Evolutionary conservation across 352 stramenopile species (phyloP).

Genomic region (Phytophthora capsici): DNA sequence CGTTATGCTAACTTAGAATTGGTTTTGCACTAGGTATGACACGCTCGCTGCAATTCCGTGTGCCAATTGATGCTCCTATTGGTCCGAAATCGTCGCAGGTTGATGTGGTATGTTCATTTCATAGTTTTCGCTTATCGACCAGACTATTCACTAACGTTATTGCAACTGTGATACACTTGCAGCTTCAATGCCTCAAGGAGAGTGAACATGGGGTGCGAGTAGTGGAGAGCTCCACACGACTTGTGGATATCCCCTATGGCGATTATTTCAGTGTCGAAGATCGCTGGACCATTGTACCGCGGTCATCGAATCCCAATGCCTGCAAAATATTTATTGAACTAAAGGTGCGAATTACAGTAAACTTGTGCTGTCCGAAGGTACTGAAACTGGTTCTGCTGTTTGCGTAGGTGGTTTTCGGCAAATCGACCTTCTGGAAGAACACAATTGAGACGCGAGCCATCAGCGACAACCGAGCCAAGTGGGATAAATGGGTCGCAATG

Average conservation of each 20-base stretch:
- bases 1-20: no score
- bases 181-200: constrained; percentile 74
- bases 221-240: constrained; percentile 78
- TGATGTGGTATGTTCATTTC: constrained; percentile 54
- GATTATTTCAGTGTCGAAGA: constrained; percentile 90
- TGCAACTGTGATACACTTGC: background rate
- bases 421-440: constrained; percentile 87
- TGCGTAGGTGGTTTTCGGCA: constrained; percentile 72
- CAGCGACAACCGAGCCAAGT: constrained; percentile 78
- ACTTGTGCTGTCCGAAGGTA: background rate
- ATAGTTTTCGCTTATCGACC: background rate
- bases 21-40: constrained; percentile 47
- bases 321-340: constrained; percentile 82
- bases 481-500: constrained; percentile 69
- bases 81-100: constrained; percentile 85
- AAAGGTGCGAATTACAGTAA: constrained; percentile 43
- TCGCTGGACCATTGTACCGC: constrained; percentile 75
- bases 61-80: constrained; percentile 82
- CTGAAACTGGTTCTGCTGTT: constrained; percentile 1
- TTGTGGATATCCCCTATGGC: constrained; percentile 87
- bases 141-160: constrained; percentile 10
- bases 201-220: constrained; percentile 47
- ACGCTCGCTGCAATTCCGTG: constrained; percentile 74
- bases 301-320: constrained; percentile 40
- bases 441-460: constrained; percentile 79